phyloP scores from a whole-genome alignment of 106 monocot species.

The Dendrobium catenatum region DNA sequence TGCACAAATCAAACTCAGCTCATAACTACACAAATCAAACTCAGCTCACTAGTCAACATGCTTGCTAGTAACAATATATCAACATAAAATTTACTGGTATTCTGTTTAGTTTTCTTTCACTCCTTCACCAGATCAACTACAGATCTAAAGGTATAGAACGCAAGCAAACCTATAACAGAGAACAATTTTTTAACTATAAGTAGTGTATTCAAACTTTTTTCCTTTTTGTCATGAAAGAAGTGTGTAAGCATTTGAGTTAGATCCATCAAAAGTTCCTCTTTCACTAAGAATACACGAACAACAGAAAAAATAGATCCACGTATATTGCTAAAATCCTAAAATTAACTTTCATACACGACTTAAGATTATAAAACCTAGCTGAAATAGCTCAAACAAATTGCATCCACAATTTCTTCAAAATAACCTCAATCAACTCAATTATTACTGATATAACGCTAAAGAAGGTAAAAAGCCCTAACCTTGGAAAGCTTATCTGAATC shows the following conservation, averaged over 20 bases:
- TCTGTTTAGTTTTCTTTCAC: neutral
- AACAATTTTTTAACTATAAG: neutral
- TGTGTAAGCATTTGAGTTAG: neutral
- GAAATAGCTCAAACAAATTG: neutral
- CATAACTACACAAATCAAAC: too few species aligned
- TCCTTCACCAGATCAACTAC: neutral
- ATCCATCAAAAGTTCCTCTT: neutral
- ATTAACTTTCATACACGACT: neutral
- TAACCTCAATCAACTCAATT: neutral
- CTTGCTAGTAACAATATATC: too few species aligned
- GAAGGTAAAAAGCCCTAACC: neutral
- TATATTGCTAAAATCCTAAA: neutral
- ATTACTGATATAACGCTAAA: neutral
- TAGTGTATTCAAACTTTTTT: neutral
- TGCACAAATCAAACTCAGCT: too few species aligned
- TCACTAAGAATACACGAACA: neutral
- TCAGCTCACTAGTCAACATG: too few species aligned
- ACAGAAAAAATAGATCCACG: neutral
- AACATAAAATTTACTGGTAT: too few species aligned
- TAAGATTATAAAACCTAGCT: too few species aligned
- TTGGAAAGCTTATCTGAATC: neutral
- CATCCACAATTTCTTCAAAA: neutral
- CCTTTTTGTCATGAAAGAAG: neutral
- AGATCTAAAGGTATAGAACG: neutral
- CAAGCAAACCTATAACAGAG: too few species aligned